Base-by-base conservation (phyloP, 805 yeast genomes). In the Hanseniaspora hatyaiensis region DNA sequence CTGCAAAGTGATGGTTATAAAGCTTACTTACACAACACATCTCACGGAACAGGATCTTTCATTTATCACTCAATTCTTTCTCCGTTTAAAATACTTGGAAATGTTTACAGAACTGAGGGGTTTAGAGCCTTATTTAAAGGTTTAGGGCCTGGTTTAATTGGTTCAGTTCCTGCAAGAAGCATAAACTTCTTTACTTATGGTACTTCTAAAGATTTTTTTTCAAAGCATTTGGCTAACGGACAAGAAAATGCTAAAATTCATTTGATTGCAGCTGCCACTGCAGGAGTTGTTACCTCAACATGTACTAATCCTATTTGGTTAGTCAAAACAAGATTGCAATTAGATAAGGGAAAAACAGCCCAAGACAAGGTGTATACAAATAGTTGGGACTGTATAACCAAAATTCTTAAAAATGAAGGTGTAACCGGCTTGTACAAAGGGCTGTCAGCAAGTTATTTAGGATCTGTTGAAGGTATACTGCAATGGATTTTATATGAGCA, bases 231-330 rank as follows among this genome's bases (percentile, higher is more conserved):
- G 64, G 81, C 82, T 62, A 63, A 80, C 46, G 87, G 88, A 11
- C 63, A 80, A 50, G 95, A 88, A 57, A 78, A 79, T 13, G 78
- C 96, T 0, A 76, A 85, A 75, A 77, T 92, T 18, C 97, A 92
- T 65, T 67, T 94, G 48, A 59, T 77, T 32, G 78, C 96, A 1
- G 98, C 96, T 5, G 78, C 88, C 0, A 72, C 73, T 56, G 99
- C 99, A 0, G 98, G 99, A 4, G 70, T 89, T 59, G 89, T 81
- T 15, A 92, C 98, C 0, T 81, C 95, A 4, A 89, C 98, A 0
- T 95, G 87, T 12, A 92, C 99, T 0, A 92, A 92, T 61, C 99
- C 99, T 11, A 92, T 92, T 50, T 92, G 99, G 99, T 69, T 92
- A 51, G 80, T 92, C 51, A 92, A 92, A 65, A 92, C 99, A 0